Evolutionary conservation across 2,329 filamentous ascomycete genomes (phyloP), one percentile per base, ranked within the genome.

Genomic region (Sclerotinia minor): DNA sequence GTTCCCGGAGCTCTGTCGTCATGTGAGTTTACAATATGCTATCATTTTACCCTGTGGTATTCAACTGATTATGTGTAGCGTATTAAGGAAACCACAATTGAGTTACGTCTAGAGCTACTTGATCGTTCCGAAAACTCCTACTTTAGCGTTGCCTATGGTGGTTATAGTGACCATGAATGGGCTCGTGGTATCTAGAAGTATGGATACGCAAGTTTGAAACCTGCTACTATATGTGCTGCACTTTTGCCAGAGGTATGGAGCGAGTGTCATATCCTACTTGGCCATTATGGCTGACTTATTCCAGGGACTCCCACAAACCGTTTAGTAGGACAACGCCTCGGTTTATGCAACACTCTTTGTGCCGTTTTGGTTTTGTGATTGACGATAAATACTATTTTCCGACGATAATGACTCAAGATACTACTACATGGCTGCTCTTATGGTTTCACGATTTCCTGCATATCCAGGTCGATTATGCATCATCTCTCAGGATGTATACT

Each of bases 61-160:
- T 21, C 19, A 44, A 21, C 63, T 68, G 17, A 68, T 8, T 15
- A 17, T 57, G 13, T 45, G 21, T 47, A 68, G 67, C 52, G 67
- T 2, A 59, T 68, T 5, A 68, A 66, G 29, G 63, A 53, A 2
- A 55, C 44, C 1, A 15, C 24, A 4, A 65, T 68, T 19, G 61
- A 68, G 29, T 21, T 54, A 53, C 61, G 67, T 11, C 47, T 68
- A 11, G 44, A 52, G 21, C 53, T 68, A 9, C 67, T 68, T 11
- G 67, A 68, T 29, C 57, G 49, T 21, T 59, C 49, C 21, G 63
- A 66, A 7, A 68, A 68, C 19, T 55, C 57, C 19, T 68, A 58
- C 50, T 68, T 68, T 45, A 53, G 54, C 24, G 38, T 68, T 24
- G 60, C 53, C 8, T 68, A 68, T 59, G 67, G 67, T 45, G 67